Base-by-base conservation (phyloP, 2,329 filamentous ascomycete genomes). In the Rhynchosporium secalis region DNA sequence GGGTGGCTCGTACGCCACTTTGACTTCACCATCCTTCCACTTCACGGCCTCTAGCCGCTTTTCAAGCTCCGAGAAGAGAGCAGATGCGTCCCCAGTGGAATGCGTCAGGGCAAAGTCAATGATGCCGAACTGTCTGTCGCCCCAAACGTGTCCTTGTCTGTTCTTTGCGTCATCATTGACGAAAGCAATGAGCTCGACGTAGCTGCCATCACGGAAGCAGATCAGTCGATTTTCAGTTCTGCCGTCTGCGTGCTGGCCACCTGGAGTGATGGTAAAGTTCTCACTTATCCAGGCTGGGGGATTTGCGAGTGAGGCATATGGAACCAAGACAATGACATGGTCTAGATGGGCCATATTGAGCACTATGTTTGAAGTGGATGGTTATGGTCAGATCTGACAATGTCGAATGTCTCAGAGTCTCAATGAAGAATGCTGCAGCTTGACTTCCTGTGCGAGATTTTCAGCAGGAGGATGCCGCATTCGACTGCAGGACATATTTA, bases 261-360 rank as follows among this genome's bases (percentile, higher is more conserved):
- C 87, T 2, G 83, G 78, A 38, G 81, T 80, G 59, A 89, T 75
- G 54, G 79, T 82, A 75, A 90, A 87, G 55, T 80, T 76, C 5
- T 79, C 71, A 2, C 78, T 77, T 41, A 89, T 74, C 75, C 78
- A 83, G 1, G 73, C 15, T 4, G 84, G 85, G 2, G 83, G 77
- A 20, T 75, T 69, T 2, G 73, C 66, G 4, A 86, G 75, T 28
- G 79, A 77, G 3, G 74, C 64, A 64, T 82, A 77, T 0, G 86
- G 82, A 3, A 89, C 75, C 2, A 89, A 79, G 59, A 90, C 78
- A 65, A 89, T 83, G 60, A 89, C 80, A 70, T 90, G 87, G 73
- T 90, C 87, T 13, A 89, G 72, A 7, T 57, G 48, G 8, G 56
- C 36, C 61, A 62, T 64, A 41, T 12, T 58, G 59, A 33, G 6